Conservation (phyloP, 148 eudicot genomes). For the Nyssa sinensis region DNA sequence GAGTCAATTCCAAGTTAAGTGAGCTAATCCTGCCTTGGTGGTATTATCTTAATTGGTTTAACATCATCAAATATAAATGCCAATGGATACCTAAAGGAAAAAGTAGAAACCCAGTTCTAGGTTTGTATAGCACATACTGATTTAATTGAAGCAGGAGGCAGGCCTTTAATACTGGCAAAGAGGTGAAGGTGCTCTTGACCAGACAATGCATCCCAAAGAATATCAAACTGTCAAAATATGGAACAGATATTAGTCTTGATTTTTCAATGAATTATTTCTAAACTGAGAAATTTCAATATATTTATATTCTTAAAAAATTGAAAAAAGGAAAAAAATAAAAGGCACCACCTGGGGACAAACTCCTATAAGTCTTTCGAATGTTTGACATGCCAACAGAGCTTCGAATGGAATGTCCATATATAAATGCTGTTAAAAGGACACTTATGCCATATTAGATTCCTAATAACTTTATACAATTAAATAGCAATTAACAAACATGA, state of each 20-base stretch:
- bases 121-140: constrained; percentile 31
- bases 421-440: constrained; percentile 46
- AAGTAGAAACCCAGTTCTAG: not conserved
- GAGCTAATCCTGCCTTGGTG: not conserved
- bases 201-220: constrained; percentile 66
- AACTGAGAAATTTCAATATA: not conserved
- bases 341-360: constrained; percentile 85
- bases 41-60: not conserved
- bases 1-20: not conserved
- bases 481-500: not conserved
- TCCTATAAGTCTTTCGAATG: constrained; percentile 73
- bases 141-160: constrained; percentile 47
- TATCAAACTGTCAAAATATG: constrained; percentile 53
- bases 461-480: not conserved
- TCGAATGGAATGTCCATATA: constrained; percentile 73
- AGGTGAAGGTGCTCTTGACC: constrained; percentile 71
- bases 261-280: not conserved
- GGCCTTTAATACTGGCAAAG: constrained; percentile 72
- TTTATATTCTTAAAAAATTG: not conserved
- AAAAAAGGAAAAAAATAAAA: not conserved
- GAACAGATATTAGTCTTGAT: constrained; percentile 3
- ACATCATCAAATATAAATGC: not conserved
- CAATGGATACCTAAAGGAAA: not conserved
- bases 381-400: constrained; percentile 77
- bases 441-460: not conserved